Evolutionary conservation across 2,329 filamentous ascomycete species (phyloP), one percentile per base, ranked within the genome.

Genomic region (Ophiocordyceps camponoti-floridani): DNA sequence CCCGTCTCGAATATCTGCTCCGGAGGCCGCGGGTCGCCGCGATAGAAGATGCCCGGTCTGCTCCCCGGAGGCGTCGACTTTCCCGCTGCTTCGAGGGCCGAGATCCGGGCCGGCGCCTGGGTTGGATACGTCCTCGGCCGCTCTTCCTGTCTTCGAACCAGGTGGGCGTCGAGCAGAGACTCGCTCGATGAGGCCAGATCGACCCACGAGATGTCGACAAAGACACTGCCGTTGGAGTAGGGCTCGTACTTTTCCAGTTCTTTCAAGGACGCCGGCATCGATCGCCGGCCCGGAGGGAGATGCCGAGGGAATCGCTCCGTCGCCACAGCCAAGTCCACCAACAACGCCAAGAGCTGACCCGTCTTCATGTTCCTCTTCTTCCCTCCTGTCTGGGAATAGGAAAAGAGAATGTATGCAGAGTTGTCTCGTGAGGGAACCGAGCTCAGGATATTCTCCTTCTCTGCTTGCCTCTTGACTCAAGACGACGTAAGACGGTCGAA

Each of bases 21-120:
- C 0, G 44, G 43, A 1, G 46, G 43, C 4, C 48, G 48, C 4
- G 45, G 45, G 33, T 49, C 48, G 16, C 48, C 46, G 26, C 48
- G 46, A 28, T 38, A 49, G 23, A 49, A 45, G 45, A 46, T 11
- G 4, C 48, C 48, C 3, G 10, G 11, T 16, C 14, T 8, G 27
- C 44, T 47, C 14, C 44, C 44, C 4, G 26, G 30, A 4, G 46
- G 47, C 12, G 18, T 28, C 9, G 35, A 7, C 14, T 37, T 37
- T 5, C 14, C 7, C 12, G 33, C 33, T 3, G 33, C 33, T 37
- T 37, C 33, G 4, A 14, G 13, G 33, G 33, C 33, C 16, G 33
- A n/a, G 8, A 37, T 37, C 12, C 6, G n/a, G 4, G 13, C 33
- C 33, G 33, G 33, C 3, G 13, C 33, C 2, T 4, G 12, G 7